Evolutionary conservation across 352 stramenopile genomes (phyloP).

Genomic region (Globisporangium alternatum): DNA sequence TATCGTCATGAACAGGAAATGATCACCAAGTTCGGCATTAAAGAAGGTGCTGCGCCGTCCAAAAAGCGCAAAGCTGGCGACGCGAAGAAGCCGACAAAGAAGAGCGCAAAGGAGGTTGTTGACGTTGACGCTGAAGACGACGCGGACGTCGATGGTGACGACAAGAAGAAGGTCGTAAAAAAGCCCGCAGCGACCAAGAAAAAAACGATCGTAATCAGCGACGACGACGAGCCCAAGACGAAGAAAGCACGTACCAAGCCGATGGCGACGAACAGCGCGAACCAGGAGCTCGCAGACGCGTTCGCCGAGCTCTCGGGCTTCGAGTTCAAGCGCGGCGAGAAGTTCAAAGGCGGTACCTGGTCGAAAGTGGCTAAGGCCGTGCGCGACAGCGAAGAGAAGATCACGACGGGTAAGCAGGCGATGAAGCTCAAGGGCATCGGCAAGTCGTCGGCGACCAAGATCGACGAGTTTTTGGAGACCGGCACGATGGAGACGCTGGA

Average conservation of each 20-base stretch:
- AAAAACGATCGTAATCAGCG: conserved; percentile 17
- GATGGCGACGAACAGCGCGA: conserved; percentile 49
- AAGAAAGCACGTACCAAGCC: conserved; percentile 49
- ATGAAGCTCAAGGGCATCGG: conserved; percentile 84
- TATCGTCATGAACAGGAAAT: conserved; percentile 44
- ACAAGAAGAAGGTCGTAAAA: conserved; percentile 23
- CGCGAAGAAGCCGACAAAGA: conserved; percentile 27
- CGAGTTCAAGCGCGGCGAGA: conserved; percentile 86
- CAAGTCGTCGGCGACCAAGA: conserved; percentile 76
- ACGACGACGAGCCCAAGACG: conserved; percentile 45
- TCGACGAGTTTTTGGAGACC: conserved; percentile 85
- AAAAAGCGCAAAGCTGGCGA: conserved; percentile 56
- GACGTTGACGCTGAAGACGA: neutral
- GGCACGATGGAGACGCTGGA: conserved; percentile 78
- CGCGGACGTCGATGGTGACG: neutral
- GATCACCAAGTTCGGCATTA: conserved; percentile 75
- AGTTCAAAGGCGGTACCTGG: conserved; percentile 85
- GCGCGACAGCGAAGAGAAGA: conserved; percentile 55
- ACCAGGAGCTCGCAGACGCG: conserved; percentile 67
- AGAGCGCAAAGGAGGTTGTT: conserved; percentile 9
- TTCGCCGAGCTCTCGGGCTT: conserved; percentile 85
- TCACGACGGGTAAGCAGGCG: conserved; percentile 73
- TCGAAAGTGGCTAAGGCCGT: conserved; percentile 87
- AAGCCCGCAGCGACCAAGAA: conserved; percentile 18
- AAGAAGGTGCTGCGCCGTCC: conserved; percentile 29